Percentiles rank a stretch among this genome's conserved stretches.
Conservation (phyloP, 2,329 filamentous ascomycete genomes). For the Xylariales sp. region DNA sequence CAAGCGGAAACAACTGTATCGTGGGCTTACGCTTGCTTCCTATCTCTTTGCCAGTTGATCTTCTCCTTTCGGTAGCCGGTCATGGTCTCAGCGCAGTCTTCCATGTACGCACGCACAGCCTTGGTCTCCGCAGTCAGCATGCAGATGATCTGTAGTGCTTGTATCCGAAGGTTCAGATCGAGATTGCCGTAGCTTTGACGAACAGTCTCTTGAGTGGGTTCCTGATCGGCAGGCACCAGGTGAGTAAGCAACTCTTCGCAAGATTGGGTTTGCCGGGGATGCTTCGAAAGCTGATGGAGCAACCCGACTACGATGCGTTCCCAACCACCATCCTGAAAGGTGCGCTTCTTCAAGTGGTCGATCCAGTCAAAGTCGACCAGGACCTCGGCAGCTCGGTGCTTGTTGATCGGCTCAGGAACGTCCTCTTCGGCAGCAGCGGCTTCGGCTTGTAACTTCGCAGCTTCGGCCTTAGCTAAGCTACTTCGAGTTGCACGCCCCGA, state of each 20-base stretch:
- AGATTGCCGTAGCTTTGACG: slow-evolving; percentile 67
- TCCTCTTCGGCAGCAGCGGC: slow-evolving; percentile 39
- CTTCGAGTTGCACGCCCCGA: slow-evolving; percentile 73
- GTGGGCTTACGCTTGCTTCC: slow-evolving; percentile 56
- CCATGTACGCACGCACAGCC: slow-evolving; percentile 80
- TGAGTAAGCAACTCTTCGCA: slow-evolving; percentile 78
- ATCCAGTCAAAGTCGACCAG: slow-evolving; percentile 76
- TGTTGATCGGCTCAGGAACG: slow-evolving; percentile 40
- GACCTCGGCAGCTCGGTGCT: slow-evolving; percentile 71
- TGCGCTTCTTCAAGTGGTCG: slow-evolving; percentile 73
- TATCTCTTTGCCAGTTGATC: slow-evolving; percentile 82
- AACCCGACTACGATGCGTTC: slow-evolving; percentile 83
- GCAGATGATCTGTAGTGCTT: slow-evolving; percentile 78
- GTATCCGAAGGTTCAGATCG: slow-evolving; percentile 77
- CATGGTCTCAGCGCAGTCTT: slow-evolving; percentile 90
- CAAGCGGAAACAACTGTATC: too few species aligned
- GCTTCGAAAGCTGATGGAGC: slow-evolving; percentile 77
- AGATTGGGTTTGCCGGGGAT: slow-evolving; percentile 60
- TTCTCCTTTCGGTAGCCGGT: slow-evolving; percentile 92
- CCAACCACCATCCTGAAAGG: slow-evolving; percentile 88
- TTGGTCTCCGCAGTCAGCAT: slow-evolving; percentile 84
- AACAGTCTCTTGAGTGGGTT: slow-evolving; percentile 72
- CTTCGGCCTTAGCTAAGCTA: slow-evolving; percentile 77
- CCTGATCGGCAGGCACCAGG: slow-evolving; percentile 72
- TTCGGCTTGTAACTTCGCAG: slow-evolving; percentile 61